Conservation (phyloP, 1,284 basidiomycete genomes). For the Boletus sp. region DNA sequence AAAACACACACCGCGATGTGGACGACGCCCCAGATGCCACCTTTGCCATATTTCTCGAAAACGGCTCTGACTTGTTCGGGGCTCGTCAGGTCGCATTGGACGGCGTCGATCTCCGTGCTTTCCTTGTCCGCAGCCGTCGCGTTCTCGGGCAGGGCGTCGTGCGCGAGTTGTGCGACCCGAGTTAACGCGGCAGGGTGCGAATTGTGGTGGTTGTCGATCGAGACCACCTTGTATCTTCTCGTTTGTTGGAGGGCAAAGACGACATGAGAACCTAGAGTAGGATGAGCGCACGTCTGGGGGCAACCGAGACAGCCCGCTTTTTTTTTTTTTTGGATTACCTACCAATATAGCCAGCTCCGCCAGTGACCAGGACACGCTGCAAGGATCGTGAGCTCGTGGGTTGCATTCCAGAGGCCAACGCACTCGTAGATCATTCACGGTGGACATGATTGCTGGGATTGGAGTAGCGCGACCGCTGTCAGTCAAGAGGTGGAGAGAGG, state of each 20-base stretch:
- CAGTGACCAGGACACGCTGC: constrained; percentile 76
- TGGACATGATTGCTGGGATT: constrained; percentile 26
- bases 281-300: constrained; percentile 10
- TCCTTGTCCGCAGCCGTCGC: constrained; percentile 63
- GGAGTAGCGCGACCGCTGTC: not conserved
- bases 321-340: constrained; percentile 7
- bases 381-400: constrained; percentile 12
- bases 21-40: constrained; percentile 96
- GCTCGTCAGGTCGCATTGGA: constrained; percentile 72
- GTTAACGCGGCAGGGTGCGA: constrained; percentile 72
- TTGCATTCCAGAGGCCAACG: constrained; percentile 14
- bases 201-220: constrained; percentile 93
- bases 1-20: constrained; percentile 83
- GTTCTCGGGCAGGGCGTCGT: constrained; percentile 59
- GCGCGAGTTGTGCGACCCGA: constrained; percentile 77
- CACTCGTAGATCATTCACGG: constrained; percentile 31
- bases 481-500: constrained; percentile 4
- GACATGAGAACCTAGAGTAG: constrained; percentile 77
- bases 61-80: constrained; percentile 68
- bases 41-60: constrained; percentile 82
- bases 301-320: not conserved
- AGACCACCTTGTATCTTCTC: constrained; percentile 84
- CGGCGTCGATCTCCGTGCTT: constrained; percentile 67
- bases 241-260: constrained; percentile 84
- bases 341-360: constrained; percentile 86